Evolutionary conservation across 768 basidiomycete genomes (phyloP).

Genomic region (Hericium rajendrae): DNA sequence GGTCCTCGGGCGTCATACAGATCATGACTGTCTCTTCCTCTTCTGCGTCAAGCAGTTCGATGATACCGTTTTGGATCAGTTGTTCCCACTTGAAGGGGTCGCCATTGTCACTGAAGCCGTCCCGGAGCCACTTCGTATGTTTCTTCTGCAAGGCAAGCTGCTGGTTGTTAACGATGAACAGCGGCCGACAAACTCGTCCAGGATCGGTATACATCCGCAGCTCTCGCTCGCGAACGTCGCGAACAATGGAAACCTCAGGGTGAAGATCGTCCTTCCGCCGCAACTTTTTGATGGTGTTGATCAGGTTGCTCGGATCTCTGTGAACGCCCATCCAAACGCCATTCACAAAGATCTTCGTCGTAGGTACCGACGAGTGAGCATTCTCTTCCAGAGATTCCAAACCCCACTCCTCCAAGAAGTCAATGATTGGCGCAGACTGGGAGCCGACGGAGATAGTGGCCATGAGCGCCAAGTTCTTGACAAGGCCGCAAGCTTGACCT

Average conservation of each 20-base stretch:
- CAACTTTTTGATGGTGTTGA: slow-evolving; percentile 87
- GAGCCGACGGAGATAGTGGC: slow-evolving; percentile 97
- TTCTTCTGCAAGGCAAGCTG: slow-evolving; percentile 76
- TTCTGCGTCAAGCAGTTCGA: slow-evolving; percentile 94
- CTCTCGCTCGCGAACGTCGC: slow-evolving; percentile 95
- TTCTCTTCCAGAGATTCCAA: slow-evolving; percentile 93
- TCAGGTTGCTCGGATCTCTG: slow-evolving; percentile 85
- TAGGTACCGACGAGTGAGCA: slow-evolving; percentile 70
- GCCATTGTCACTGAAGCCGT: slow-evolving; percentile 42
- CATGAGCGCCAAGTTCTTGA: slow-evolving; percentile 98
- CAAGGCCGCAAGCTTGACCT: slow-evolving; percentile 98
- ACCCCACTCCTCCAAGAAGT: slow-evolving; percentile 98
- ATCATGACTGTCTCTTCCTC: slow-evolving; percentile 99
- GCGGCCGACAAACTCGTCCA: slow-evolving; percentile 90
- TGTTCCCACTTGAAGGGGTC: slow-evolving; percentile 67
- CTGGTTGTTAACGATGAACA: slow-evolving; percentile 94
- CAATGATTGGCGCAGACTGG: slow-evolving; percentile 89
- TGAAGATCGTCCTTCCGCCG: slow-evolving; percentile 92
- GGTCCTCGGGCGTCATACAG: slow-evolving; percentile 94
- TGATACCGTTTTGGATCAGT: slow-evolving; percentile 76
- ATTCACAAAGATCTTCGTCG: slow-evolving; percentile 97
- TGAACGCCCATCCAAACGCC: slow-evolving; percentile 99
- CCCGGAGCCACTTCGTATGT: slow-evolving; percentile 65
- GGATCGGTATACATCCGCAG: slow-evolving; percentile 93
- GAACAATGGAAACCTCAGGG: slow-evolving; percentile 92